phyloP scores from a whole-genome alignment of 2,329 filamentous ascomycete genomes.

The Trichoderma harzianum region DNA sequence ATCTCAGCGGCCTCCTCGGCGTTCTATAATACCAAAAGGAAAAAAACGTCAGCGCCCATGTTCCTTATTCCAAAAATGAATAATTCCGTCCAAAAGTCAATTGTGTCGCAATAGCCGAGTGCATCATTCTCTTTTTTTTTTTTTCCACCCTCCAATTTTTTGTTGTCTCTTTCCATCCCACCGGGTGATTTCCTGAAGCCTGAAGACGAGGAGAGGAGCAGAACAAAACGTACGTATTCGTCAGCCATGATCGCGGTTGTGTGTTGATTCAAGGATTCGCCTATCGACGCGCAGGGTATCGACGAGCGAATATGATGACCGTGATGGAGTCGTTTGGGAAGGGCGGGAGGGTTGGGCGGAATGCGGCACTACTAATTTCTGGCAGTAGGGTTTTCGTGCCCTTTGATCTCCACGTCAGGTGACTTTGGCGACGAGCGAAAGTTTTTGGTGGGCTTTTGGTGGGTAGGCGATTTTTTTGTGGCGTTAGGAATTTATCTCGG shows the following conservation, averaged over 20 bases:
- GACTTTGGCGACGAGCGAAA: conserved; percentile 23
- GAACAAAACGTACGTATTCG: conserved; percentile 71
- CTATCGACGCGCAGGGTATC: conserved; percentile 41
- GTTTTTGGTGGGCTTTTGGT: neutral
- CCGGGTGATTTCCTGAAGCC: neutral
- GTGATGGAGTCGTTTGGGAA: conserved; percentile 35
- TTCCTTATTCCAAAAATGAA: neutral
- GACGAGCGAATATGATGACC: conserved; percentile 42
- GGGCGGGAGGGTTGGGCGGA: conserved; percentile 27
- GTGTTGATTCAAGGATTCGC: conserved; percentile 42
- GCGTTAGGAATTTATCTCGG: neutral
- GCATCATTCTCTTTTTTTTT: neutral
- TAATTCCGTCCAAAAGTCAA: neutral
- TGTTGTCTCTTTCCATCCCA: neutral
- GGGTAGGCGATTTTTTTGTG: neutral
- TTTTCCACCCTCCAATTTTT: conserved; percentile 20
- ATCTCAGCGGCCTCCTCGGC: conserved; percentile 97
- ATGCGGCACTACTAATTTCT: conserved; percentile 34
- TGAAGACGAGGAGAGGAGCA: conserved; percentile 24
- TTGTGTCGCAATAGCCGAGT: conserved; percentile 14
- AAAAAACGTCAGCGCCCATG: conserved; percentile 4
- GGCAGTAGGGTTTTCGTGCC: conserved; percentile 41
- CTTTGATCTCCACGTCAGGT: conserved; percentile 36
- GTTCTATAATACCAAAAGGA: too few species aligned
- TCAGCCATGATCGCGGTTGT: conserved; percentile 72